Evolutionary conservation across 805 yeast genomes (phyloP), one percentile per base, ranked within the genome.

Genomic region (Candida wancherniae): DNA sequence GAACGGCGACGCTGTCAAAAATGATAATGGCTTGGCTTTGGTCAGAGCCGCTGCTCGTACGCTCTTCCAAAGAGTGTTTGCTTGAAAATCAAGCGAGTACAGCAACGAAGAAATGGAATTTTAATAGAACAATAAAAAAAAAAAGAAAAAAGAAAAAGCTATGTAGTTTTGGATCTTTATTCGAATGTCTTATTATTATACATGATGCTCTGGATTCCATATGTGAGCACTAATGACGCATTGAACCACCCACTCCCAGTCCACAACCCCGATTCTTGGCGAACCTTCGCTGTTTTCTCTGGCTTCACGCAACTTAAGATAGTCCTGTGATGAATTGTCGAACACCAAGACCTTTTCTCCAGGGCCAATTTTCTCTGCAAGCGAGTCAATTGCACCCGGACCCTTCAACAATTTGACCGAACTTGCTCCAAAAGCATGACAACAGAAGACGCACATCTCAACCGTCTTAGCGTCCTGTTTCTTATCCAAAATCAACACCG

Each of bases 1-100:
- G 63, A 88, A 88, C 53, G 96, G 96, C 15, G 96, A 88, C 58
- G 94, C 95, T 7, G 94, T 85, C 5, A 79, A 90, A 65, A 70
- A 71, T 34, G 92, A 83, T 57, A 80, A 79, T 42, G 92, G 94
- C n/a, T 72, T 77, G 67, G 82, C 82, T 28, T 69, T 84, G 46
- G 62, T 82, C 24, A 75, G 69, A 48, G 77, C 76, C 22, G 76
- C 78, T 12, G 40, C 37, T 13, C 9, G 29, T 13, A 13, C 25
- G 20, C 26, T 37, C 19, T 17, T 33, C 22, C 21, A 26, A 8
- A 31, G 40, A 33, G 20, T 23, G 14, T 34, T 37, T 34, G 37
- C 36, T 12, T 29, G 9, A 26, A 8, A 11, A 17, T 29, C 10
- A 6, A 6, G 13, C n/a, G n/a, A n/a, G n/a, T n/a, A n/a, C n/a